Base-by-base conservation (phyloP, 1,284 basidiomycete genomes). In the Bjerkandera adusta region DNA sequence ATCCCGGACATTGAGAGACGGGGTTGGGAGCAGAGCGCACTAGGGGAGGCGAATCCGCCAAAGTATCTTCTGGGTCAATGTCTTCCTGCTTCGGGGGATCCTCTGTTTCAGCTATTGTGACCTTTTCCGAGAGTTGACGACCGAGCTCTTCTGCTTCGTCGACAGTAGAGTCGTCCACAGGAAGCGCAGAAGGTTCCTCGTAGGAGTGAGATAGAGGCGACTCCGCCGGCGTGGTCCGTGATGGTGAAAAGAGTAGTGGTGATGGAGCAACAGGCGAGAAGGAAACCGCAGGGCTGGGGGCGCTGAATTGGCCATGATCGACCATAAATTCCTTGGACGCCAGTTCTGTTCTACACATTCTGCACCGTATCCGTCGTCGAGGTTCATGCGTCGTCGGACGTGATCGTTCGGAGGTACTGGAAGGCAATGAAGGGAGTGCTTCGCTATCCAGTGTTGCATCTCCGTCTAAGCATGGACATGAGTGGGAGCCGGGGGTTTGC, bases 301-400 rank as follows among this genome's bases (percentile, higher is more conserved):
- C 79, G 1, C 82, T 83, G 6, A 87, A 69, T 54, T 88, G 83
- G 4, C 90, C 91, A 60, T 95, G 92, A 61, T 92, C 89, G 49
- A 94, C 78, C 86, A 96, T 92, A 63, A 95, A 89, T 60, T 95
- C 92, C 20, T 90, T 77, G 0, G 89, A 80, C 0, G 93, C 93
- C 11, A 96, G 75, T 58, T 93, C 91, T 47, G 86, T 83, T 51
- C 90, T 87, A 41, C 93, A 96, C 83, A 89, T 92, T 65, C 89
- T 94, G 69, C 93, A 97, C 52, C 93, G 73, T 53, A 97, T 90
- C 43, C 79, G 72, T 35, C 86, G 74, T 22, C 77, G 75, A n/a
- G 67, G 70, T 43, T 52, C 55, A 36, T 70, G 70, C 1, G 87
- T 83, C 0, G 85, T 83, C 2, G 75, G 62, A 91, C 20, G 32